Base-by-base conservation (phyloP, 2,329 filamentous ascomycete genomes). In the Botrytis tulipae region DNA sequence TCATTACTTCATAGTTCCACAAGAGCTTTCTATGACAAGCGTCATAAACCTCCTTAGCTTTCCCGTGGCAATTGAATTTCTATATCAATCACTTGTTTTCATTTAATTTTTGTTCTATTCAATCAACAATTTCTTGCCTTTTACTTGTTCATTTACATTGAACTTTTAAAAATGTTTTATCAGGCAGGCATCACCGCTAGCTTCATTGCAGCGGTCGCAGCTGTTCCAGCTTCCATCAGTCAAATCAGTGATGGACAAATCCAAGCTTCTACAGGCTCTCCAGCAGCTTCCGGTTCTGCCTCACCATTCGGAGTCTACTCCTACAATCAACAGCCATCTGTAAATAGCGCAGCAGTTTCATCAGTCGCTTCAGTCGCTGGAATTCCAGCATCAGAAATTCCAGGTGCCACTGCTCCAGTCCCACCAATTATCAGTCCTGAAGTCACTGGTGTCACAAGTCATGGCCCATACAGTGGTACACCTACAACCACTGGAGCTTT, bases 401-500 rank as follows among this genome's bases (percentile, higher is more conserved):
- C 79, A 70, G 79, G 79, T 22, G 76, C 78, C 22, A 77, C 75
- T 4, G 73, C 73, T 69, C 72, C 78, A 32, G 76, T 77, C 10
- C 63, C 70, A 14, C 83, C 87, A 6, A 82, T 85, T 74, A 79
- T 85, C 70, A 87, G 84, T 76, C 83, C 83, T 63, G 81, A 85
- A 72, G 81, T 86, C 22, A 88, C 86, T 54, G 87, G 91, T 44
- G 84, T 89, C 8, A 91, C 90, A 3, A 88, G 86, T 7, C 92
- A 95, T 80, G 92, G 92, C 0, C 86, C 91, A 0, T 95, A 85
- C 81, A 88, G 83, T 4, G 93, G 92, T 4, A 86, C 87, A 0
- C 83, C 91, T 0, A 92, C 91, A 0, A 92, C 89, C 0, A 93
- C 89, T 0, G 93, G 93, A 6, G 93, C 92, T 35, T 81, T 92